Base-by-base conservation (phyloP, 192 early-diverging fungal species). In the Chytriomyces sp. region DNA sequence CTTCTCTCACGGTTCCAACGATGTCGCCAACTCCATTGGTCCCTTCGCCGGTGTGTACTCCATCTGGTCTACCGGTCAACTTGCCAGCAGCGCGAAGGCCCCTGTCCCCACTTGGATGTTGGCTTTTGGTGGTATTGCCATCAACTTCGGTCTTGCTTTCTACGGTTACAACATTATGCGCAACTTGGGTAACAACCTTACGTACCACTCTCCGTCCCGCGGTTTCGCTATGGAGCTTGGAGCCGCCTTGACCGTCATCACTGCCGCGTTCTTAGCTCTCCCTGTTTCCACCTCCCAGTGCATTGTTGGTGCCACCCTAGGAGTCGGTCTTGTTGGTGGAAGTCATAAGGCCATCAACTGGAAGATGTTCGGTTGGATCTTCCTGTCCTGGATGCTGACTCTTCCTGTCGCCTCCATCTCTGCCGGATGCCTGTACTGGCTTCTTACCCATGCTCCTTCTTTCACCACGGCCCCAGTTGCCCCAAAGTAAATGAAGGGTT, bases 261-360 rank as follows among this genome's bases (percentile, higher is more conserved):
- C 93, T 5, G 91, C 91, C n/a, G n/a, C n/a, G n/a, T n/a, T n/a
- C n/a, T n/a, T n/a, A n/a, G n/a, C n/a, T n/a, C n/a, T n/a, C n/a
- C n/a, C n/a, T n/a, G n/a, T n/a, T 14, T 92, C 92, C 8, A 92
- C 93, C 0, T 93, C 92, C 4, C 92, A 92, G 66, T 94, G 93
- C 79, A 90, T 93, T 39, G 89, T 89, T 41, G 93, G 93, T 56
- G 87, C 92, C 33, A 90, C 91, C 12, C 77, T 86, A 7, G 84
- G 82, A 25, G 86, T 94, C 55, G 93, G 91, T 56, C 83, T 94
- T 32, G 89, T 89, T 76, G 89, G 90, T 57, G 89, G 88, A 36
- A 74, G 67, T 61, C 73, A 80, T 41, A 86, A 81, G 12, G 84
- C 90, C 31, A 64, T 93, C 41, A 94, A 94, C 86, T 94, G 93